Evolutionary conservation across 2,329 filamentous ascomycete genomes (phyloP), one percentile per base, ranked within the genome.

Genomic region (Aphanocladium album): DNA sequence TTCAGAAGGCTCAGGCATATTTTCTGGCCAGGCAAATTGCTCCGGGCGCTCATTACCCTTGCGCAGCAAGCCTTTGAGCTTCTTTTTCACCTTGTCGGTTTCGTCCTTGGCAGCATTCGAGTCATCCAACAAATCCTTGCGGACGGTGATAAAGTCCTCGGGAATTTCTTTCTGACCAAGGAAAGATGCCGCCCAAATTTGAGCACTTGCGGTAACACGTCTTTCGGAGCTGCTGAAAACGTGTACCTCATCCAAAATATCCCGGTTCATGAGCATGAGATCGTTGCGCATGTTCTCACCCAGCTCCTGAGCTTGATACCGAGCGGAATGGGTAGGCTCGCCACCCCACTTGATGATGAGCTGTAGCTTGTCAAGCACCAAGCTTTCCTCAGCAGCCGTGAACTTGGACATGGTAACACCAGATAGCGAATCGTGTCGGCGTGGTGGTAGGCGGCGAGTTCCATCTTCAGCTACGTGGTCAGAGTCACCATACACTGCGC

Each of bases 61-160:
- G 33, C 95, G 87, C 61, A 99, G 76, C 21, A 99, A 81, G 1
- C 91, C 88, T 77, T 99, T 99, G 30, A 99, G 83, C 85, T 96
- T 97, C 84, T 99, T 99, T 82, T 99, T 99, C 60, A 99, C 95
- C 76, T 96, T 97, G 76, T 99, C 96, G 90, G 97, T 99, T 70
- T 96, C 92, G 72, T 99, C 95, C 73, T 99, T 99, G 61, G 95
- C 95, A 4, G 95, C 95, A 73, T 99, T 99, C 0, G 93, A 98
- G 72, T 99, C 95, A 72, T 99, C 95, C 3, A 99, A 79, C 7
- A 99, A 82, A 74, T 98, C 93, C 72, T 99, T 99, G 57, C 95
- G 88, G 60, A 98, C 88, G 37, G 87, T 89, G 64, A 99, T 96
- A 65, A 91, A 91, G 68, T 96, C 90, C 25, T 91, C 85, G 0